Conservation (phyloP, 2,329 filamentous ascomycete species). For the Penicillium oxalicum region DNA sequence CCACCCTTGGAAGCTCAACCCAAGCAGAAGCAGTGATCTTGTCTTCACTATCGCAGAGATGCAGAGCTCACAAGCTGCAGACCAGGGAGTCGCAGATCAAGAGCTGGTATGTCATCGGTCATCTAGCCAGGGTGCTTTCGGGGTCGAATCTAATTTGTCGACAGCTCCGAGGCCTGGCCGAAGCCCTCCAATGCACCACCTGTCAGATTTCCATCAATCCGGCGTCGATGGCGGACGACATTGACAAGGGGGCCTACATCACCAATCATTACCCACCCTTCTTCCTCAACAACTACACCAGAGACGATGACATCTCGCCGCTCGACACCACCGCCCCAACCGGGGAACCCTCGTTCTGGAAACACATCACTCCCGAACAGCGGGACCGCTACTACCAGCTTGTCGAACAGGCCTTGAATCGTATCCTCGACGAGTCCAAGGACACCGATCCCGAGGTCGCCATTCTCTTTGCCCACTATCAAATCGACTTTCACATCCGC, state of each 20-base stretch:
- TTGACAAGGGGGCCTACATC: slow-evolving; percentile 13
- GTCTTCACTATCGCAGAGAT: background rate
- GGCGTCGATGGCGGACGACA: slow-evolving; percentile 14
- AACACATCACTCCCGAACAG: slow-evolving; percentile 6
- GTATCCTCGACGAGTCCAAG: slow-evolving; percentile 9
- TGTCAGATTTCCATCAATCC: slow-evolving; percentile 17
- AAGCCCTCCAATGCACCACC: slow-evolving; percentile 23
- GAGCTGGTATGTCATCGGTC: slow-evolving; percentile 4
- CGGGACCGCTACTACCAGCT: slow-evolving; percentile 14
- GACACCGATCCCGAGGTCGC: slow-evolving; percentile 8
- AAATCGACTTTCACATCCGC: slow-evolving; percentile 30
- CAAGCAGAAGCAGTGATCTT: too few species aligned
- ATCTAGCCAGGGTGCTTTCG: background rate
- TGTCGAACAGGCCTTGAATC: slow-evolving; percentile 14
- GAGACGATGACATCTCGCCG: slow-evolving; percentile 12
- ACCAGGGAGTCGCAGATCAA: background rate
- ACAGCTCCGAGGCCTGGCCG: slow-evolving; percentile 16
- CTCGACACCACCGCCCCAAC: slow-evolving; percentile 3
- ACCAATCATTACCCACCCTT: slow-evolving; percentile 17
- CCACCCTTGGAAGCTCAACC: background rate
- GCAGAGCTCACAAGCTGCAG: background rate
- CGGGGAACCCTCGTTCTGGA: slow-evolving; percentile 13
- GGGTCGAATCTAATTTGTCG: background rate
- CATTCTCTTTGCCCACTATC: slow-evolving; percentile 24
- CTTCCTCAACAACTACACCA: slow-evolving; percentile 6